Conservation (phyloP, 2,329 filamentous ascomycete genomes). For the Celoporthe dispersa region DNA sequence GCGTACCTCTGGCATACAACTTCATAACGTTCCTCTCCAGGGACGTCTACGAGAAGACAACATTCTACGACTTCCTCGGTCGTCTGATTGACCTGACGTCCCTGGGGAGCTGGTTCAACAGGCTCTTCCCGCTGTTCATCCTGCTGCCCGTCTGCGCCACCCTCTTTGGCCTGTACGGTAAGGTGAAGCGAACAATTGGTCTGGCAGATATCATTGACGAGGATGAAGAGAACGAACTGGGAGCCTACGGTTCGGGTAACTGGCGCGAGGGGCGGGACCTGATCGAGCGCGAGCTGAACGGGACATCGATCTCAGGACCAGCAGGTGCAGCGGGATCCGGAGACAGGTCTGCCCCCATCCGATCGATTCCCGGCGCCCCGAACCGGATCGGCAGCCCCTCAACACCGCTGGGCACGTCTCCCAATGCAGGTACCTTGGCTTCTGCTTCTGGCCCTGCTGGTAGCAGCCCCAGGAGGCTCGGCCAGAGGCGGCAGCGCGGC, state of each 20-base stretch:
- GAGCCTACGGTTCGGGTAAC: slow-evolving; percentile 74
- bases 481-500: slow-evolving; percentile 36
- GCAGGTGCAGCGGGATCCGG: slow-evolving; percentile 28
- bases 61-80: slow-evolving; percentile 88
- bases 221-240: slow-evolving; percentile 66
- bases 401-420: slow-evolving; percentile 51
- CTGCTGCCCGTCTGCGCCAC: slow-evolving; percentile 84
- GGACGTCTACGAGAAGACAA: slow-evolving; percentile 73
- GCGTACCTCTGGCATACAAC: slow-evolving; percentile 92
- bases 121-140: slow-evolving; percentile 86
- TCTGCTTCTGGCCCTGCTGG: slow-evolving; percentile 32
- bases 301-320: slow-evolving; percentile 57
- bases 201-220: slow-evolving; percentile 81
- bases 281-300: slow-evolving; percentile 83
- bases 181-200: slow-evolving; percentile 75
- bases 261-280: slow-evolving; percentile 93
- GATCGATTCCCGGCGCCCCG: slow-evolving; percentile 51
- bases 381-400: slow-evolving; percentile 43
- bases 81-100: slow-evolving; percentile 81
- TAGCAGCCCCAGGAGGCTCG: slow-evolving; percentile 38
- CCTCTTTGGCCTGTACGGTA: slow-evolving; percentile 87
- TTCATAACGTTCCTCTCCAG: slow-evolving; percentile 87
- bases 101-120: slow-evolving; percentile 82
- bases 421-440: slow-evolving; percentile 33
- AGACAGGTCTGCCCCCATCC: slow-evolving; percentile 48